Evolutionary conservation across 805 yeast genomes (phyloP).

Genomic region (Maudiozyma saulgeensis): DNA sequence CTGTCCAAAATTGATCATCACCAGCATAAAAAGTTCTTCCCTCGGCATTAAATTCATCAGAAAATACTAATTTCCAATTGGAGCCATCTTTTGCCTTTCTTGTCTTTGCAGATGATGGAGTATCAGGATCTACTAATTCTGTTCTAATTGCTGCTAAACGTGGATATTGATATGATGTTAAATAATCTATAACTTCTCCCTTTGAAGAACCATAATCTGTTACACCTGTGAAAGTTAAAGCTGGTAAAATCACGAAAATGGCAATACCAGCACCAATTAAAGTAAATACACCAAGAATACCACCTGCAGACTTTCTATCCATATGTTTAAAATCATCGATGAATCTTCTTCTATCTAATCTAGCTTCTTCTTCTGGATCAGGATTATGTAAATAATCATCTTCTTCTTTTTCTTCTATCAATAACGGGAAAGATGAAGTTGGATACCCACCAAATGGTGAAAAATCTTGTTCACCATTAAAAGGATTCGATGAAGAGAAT

Average conservation of each 20-base stretch:
- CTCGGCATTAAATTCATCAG: slow-evolving; percentile 83
- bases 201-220: slow-evolving; percentile 24
- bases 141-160: slow-evolving; percentile 44
- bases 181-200: slow-evolving; percentile 27
- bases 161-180: slow-evolving; percentile 44
- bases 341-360: slow-evolving; percentile 64
- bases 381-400: slow-evolving; percentile 96
- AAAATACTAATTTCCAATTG: slow-evolving; percentile 67
- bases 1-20: slow-evolving; percentile 87
- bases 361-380: slow-evolving; percentile 87
- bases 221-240: slow-evolving; percentile 71
- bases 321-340: slow-evolving; percentile 52
- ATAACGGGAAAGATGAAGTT: slow-evolving; percentile 84
- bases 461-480: slow-evolving; percentile 44
- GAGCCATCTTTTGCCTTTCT: slow-evolving; percentile 52
- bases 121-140: slow-evolving; percentile 49
- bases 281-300: slow-evolving; percentile 48
- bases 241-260: slow-evolving; percentile 76
- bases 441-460: slow-evolving; percentile 97
- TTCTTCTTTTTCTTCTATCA: slow-evolving; percentile 84
- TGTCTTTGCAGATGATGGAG: slow-evolving; percentile 42
- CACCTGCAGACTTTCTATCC: slow-evolving; percentile 55
- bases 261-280: slow-evolving; percentile 53
- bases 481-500: slow-evolving; percentile 22
- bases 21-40: slow-evolving; percentile 86